These are phyloP conservation scores for Suillus clintonianus DNA, from an alignment of 768 basidiomycete species.

Conservation along the genomic window DNA sequence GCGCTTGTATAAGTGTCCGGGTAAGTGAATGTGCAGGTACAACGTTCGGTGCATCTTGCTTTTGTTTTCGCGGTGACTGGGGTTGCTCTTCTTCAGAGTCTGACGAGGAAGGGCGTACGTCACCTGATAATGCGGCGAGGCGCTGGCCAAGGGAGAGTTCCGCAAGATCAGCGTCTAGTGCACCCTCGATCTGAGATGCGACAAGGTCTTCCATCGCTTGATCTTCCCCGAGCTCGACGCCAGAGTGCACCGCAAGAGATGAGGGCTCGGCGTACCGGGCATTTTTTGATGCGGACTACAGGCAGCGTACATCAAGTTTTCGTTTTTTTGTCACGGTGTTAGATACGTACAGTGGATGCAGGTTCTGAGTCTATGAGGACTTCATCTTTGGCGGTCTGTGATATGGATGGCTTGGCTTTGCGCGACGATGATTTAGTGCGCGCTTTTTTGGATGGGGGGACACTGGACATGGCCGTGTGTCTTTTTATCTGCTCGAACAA, in stretches of 20 bases:
- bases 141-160: slow-evolving; percentile 93
- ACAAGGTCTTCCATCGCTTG: slow-evolving; percentile 50
- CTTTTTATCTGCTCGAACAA: neutral
- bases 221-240: slow-evolving; percentile 63
- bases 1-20: slow-evolving; percentile 91
- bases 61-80: slow-evolving; percentile 16
- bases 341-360: slow-evolving; percentile 18
- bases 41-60: slow-evolving; percentile 35
- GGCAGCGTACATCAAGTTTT: neutral
- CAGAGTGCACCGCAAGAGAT: slow-evolving; percentile 64
- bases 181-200: slow-evolving; percentile 58
- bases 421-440: slow-evolving; percentile 48
- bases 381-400: slow-evolving; percentile 16
- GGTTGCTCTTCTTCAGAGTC: slow-evolving; percentile 52
- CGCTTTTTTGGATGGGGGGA: slow-evolving; percentile 52
- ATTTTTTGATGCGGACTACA: slow-evolving; percentile 50
- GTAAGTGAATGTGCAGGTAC: slow-evolving; percentile 86
- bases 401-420: slow-evolving; percentile 13
- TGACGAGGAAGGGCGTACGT: slow-evolving; percentile 31
- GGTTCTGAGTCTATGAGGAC: slow-evolving; percentile 24
- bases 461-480: slow-evolving; percentile 38
- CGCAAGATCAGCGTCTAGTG: slow-evolving; percentile 81
- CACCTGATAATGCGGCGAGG: slow-evolving; percentile 69
- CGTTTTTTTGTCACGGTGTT: neutral
- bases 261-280: slow-evolving; percentile 67